These are phyloP conservation scores for Microbotryum silenes-acaulis DNA, from an alignment of 1,284 basidiomycete species.

Conservation along the genomic window DNA sequence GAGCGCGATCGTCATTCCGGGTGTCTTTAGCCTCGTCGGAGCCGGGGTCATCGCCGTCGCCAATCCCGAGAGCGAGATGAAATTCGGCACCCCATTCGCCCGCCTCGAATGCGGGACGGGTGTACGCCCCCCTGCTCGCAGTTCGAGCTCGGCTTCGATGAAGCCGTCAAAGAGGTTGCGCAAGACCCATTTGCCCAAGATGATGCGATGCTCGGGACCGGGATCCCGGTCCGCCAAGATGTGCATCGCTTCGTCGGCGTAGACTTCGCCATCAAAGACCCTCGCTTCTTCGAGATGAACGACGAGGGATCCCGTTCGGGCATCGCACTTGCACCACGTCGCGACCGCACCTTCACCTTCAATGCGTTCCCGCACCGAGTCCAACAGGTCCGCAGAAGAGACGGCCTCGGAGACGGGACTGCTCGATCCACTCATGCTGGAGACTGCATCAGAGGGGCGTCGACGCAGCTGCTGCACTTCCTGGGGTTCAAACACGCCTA, in stretches of 20 bases:
- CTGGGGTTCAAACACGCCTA: constrained; percentile 59
- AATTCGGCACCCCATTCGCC: too few relatives aligned
- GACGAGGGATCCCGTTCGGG: constrained; percentile 76
- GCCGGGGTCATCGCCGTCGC: constrained; percentile 10
- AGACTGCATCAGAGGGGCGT: constrained; percentile 7
- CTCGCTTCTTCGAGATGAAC: constrained; percentile 73
- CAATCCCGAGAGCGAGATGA: background rate
- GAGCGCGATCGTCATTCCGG: constrained; percentile 52
- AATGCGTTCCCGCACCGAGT: constrained; percentile 75
- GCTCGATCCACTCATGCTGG: background rate
- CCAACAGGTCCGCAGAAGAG: constrained; percentile 56
- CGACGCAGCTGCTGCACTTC: constrained; percentile 49
- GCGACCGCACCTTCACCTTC: constrained; percentile 83
- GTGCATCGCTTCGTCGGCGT: constrained; percentile 72
- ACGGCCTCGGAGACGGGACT: constrained; percentile 1
- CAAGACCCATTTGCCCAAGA: constrained; percentile 37
- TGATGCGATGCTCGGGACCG: constrained; percentile 50
- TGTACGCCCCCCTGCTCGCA: constrained; percentile 24
- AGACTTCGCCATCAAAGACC: constrained; percentile 91
- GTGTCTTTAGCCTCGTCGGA: constrained; percentile 37
- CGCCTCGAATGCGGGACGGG: background rate
- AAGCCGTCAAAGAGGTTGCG: constrained; percentile 38
- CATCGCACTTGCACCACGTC: constrained; percentile 83
- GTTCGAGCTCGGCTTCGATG: constrained; percentile 33
- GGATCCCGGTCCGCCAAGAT: too few relatives aligned